Percentiles rank a stretch among this genome's conserved stretches.
Evolutionary conservation across 1,284 basidiomycete species (phyloP).

Genomic region (Fomes fomentarius): DNA sequence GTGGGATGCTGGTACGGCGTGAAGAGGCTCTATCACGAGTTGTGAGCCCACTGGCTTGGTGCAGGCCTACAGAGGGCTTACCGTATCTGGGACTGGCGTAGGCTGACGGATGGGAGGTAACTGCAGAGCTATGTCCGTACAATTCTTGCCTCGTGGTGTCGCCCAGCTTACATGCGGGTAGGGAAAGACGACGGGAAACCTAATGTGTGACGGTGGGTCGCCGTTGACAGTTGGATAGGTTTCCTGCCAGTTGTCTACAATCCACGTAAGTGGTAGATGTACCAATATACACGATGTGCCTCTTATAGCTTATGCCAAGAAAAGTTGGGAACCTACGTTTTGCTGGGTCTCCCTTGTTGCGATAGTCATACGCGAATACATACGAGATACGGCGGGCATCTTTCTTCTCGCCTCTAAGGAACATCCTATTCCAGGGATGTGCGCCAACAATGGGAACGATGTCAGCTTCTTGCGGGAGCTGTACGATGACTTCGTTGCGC

Average conservation of each 20-base stretch:
- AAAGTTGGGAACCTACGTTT: constrained; percentile 27
- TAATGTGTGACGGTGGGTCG: constrained; percentile 22
- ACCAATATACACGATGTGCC: too few species aligned
- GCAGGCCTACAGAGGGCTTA: not conserved
- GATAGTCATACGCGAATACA: constrained; percentile 36
- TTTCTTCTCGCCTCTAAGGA: constrained; percentile 4
- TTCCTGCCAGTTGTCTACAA: constrained; percentile 30
- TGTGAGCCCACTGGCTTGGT: not conserved
- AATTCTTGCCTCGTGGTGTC: constrained; percentile 19
- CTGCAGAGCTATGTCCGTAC: constrained; percentile 24
- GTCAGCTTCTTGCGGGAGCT: constrained; percentile 28
- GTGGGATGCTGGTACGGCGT: constrained; percentile 23
- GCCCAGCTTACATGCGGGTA: constrained; percentile 31
- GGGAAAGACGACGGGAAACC: constrained; percentile 28
- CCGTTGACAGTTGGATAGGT: constrained; percentile 16
- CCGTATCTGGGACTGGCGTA: constrained; percentile 23
- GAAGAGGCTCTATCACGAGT: constrained; percentile 14
- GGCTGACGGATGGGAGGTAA: constrained; percentile 24
- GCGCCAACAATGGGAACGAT: constrained; percentile 31
- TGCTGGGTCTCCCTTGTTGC: constrained; percentile 31
- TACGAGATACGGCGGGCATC: constrained; percentile 27
- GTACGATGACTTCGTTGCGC: constrained; percentile 33
- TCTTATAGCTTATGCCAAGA: not conserved
- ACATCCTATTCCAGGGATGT: constrained; percentile 30
- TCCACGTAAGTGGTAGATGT: not conserved